Evolutionary conservation across 441 rosid species (phyloP), one percentile per base, ranked within the genome.

Genomic region (Macaranga tanarius): DNA sequence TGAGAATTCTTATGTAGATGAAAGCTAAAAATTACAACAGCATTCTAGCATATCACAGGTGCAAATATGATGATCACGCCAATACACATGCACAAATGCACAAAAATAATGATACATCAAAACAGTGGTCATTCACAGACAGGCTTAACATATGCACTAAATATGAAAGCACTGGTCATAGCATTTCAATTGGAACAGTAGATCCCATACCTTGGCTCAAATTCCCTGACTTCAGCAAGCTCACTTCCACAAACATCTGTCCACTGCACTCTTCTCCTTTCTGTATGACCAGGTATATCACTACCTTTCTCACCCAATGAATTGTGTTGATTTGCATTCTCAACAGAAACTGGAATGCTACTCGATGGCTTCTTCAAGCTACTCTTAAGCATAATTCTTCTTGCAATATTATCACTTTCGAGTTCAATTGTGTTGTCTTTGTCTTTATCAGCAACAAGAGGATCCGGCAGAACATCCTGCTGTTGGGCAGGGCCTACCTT

Each of bases 221-320:
- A 95, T 84, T 92, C 99, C 81, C 89, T 86, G 80, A 91, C 86
- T 81, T 95, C 95, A 59, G 76, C 91, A 67, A 95, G 93, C 79
- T 91, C 97, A 73, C 84, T 88, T 34, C 99, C 98, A 72, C 91
- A 85, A 23, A 84, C 86, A 80, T 95, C 98, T 26, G 90, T 89
- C 99, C 99, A 95, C 76, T 89, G 98, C 73, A 95, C 99, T 90
- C 86, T 95, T 77, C 95, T 88, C 78, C 85, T 81, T 40, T 82
- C 93, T 23, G 74, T 69, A 69, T 86, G 86, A 71, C 81, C 89
- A 72, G 85, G 59, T 70, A 77, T 71, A 57, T 79, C 73, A 5
- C 74, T 79, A 69, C 82, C 85, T 81, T 78, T 86, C 70, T 84
- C 89, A 60, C 44, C 45, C 76, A 76, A 44, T 34, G 75, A 71